Conservation (phyloP, 495 filamentous ascomycete genomes). For the Chlorociboria aeruginascens region DNA sequence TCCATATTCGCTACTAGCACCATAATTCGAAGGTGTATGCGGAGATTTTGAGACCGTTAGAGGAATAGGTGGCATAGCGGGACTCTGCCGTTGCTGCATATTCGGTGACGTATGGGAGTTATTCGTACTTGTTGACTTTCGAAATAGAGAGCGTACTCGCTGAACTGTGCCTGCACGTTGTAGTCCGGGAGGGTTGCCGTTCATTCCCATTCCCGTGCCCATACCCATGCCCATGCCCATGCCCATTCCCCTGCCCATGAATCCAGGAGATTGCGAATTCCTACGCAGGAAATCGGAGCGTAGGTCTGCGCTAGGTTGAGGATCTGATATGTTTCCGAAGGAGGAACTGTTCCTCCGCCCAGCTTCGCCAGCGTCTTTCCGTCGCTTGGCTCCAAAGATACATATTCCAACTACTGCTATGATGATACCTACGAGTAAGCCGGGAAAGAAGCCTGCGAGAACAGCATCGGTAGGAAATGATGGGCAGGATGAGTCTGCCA, state of each 20-base stretch:
- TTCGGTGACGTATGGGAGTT: background rate
- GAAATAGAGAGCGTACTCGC: constrained; percentile 13
- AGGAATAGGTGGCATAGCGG: constrained; percentile 3
- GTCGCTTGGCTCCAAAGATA: constrained; percentile 5
- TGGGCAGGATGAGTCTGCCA: constrained; percentile 13
- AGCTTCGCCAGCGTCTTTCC: background rate
- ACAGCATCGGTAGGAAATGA: constrained; percentile 42
- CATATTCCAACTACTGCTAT: constrained; percentile 15
- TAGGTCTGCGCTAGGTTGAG: constrained; percentile 8
- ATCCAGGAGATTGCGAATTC: background rate
- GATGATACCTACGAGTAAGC: constrained; percentile 32
- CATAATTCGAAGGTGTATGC: background rate
- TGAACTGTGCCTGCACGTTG: background rate
- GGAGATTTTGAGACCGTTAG: background rate
- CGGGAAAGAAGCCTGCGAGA: constrained; percentile 52
- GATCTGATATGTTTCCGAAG: constrained; percentile 21
- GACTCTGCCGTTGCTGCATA: background rate
- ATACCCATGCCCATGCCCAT: no score
- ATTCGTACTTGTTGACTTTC: constrained; percentile 4
- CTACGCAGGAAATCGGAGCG: constrained; percentile 20
- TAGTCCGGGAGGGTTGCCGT: background rate
- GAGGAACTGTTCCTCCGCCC: constrained; percentile 12
- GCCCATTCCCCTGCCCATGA: no score
- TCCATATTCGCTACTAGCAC: background rate
- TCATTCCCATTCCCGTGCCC: no score